Base-by-base conservation (phyloP, 2,329 filamentous ascomycete genomes). In the Fusarium sp. region DNA sequence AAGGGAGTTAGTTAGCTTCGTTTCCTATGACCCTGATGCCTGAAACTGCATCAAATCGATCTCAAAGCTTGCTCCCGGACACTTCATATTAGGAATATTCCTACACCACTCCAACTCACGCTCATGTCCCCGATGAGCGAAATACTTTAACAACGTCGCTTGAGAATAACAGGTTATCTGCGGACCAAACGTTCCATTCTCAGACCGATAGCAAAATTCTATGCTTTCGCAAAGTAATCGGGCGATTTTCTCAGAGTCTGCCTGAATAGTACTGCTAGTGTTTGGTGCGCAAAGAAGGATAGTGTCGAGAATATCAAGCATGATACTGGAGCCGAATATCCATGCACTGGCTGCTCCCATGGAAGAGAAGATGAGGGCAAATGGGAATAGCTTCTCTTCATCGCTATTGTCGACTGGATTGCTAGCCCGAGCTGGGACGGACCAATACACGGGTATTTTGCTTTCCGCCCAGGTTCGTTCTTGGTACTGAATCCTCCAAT, bases 101-200 rank as follows among this genome's bases (percentile, higher is more conserved):
- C 20, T 30, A 3, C 61, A 60, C 63, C 63, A 66, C 5, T 38
- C 20, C 0, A 66, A 16, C n/a, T 66, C 63, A 4, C 54, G 38
- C 16, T 6, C 34, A 2, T 43, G 38, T 7, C 54, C 46, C 0
- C 43, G 11, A 1, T 10, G 42, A 1, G 14, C 8, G n/a, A 61
- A 66, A 1, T 66, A 66, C 0, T 25, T 42, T 3, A 27, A n/a
- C 4, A 66, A 2, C 0, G 62, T 42, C 2, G 53, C 16, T 30
- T 66, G 63, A 1, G 40, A 7, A 49, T 61, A 66, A 4, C 61
- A 60, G 5, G 63, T 66, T 15, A 66, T 53, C 8, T 66, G 63
- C 0, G 63, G 63, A 2, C 62, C 61, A 3, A 66, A 66, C 2
- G 61, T 66, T 1, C 63, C 63, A 32, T 66, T 66, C 1, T 66